Evolutionary conservation across 1,139 yeast genomes (phyloP), one percentile per base, ranked within the genome.

Genomic region (Pichia sp.): DNA sequence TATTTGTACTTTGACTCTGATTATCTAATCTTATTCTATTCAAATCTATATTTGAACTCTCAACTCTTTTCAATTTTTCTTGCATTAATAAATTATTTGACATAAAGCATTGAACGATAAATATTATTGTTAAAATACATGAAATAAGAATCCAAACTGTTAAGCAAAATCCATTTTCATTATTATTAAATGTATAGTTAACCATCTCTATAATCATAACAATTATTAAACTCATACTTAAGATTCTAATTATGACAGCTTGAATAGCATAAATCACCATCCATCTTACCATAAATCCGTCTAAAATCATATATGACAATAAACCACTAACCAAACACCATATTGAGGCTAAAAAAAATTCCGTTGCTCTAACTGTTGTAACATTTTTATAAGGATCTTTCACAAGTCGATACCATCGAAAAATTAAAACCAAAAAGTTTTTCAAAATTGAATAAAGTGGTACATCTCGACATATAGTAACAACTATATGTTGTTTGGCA

Each of bases 91-190:
- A 61, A 59, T 91, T 86, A 44, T 91, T 83, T 4, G 96, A 88
- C 48, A 88, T 81, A 59, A 88, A 91, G 59, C 83, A 88, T 61
- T 91, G 97, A 45, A 81, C 72, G 35, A 84, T 86, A 61, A 82
- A 91, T 3, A 84, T 78, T n/a, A 77, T 67, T 0, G 98, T 91
- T 42, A 88, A 68, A 14, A 84, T 72, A 59, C 96, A 86, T 43
- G 95, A 80, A 17, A 88, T 84, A 33, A 89, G 62, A 31, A 91
- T 84, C 97, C 97, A 91, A 8, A 89, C 82, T 52, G 89, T 96
- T 45, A 91, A 63, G 28, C 84, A 81, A 55, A 84, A 84, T 39
- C 52, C 55, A 24, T 73, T 68, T 28, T 69, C 69, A 41, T 63
- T 64, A 17, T 78, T 78, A 30, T 72, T 69, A 53, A 81, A 69